phyloP scores from a whole-genome alignment of 2,329 filamentous ascomycete genomes.

The Arthrobotrys pseudoclavata region DNA sequence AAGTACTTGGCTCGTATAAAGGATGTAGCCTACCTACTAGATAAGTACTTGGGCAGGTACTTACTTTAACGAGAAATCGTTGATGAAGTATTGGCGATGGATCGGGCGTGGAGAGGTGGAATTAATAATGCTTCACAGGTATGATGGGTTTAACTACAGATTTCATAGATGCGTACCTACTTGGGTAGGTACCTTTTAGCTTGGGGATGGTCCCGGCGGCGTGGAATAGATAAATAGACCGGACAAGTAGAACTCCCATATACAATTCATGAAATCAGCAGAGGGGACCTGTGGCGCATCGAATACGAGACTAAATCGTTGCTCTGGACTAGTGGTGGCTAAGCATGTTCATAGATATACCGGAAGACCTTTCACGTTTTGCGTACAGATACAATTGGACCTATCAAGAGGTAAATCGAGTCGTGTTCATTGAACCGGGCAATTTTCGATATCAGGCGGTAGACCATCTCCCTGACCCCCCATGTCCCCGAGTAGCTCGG shows the following conservation, averaged over 20 bases:
- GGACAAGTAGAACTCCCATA: too few species aligned
- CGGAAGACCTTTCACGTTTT: background rate
- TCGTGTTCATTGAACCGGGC: slow-evolving; percentile 72
- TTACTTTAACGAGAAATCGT: too few species aligned
- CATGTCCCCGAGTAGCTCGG: slow-evolving; percentile 92
- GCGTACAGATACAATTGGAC: background rate
- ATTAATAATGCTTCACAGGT: too few species aligned
- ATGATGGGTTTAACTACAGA: too few species aligned
- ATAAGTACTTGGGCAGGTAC: too few species aligned
- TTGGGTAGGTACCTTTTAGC: background rate
- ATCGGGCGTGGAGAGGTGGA: too few species aligned
- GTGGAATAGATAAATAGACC: too few species aligned
- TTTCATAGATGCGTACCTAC: too few species aligned
- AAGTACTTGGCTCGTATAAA: background rate
- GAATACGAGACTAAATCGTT: background rate
- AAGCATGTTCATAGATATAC: background rate
- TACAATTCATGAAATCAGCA: background rate
- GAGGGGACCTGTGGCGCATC: background rate
- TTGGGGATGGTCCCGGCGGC: too few species aligned
- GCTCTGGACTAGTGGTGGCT: background rate
- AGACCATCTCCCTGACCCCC: slow-evolving; percentile 83
- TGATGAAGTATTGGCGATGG: too few species aligned
- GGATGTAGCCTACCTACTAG: too few species aligned
- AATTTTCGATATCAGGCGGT: slow-evolving; percentile 72
- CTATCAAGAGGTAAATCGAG: too few species aligned